Conservation (phyloP, 306 rosid species). For the Cyamopsis tetragonoloba region DNA sequence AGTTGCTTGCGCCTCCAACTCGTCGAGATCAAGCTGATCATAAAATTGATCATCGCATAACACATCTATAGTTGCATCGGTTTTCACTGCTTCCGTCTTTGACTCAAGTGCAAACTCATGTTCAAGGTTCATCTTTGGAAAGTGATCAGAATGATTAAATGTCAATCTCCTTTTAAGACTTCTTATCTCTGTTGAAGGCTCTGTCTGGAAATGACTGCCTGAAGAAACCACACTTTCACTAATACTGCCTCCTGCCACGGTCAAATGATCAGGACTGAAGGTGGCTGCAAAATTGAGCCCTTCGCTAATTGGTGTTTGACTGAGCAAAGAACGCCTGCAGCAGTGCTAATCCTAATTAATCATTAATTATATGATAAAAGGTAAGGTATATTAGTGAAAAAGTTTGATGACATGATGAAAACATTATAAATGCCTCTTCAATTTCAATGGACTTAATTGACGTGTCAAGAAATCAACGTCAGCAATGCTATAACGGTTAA, state of each 20-base stretch:
- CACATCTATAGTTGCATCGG: conserved; percentile 27
- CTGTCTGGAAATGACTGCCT: conserved; percentile 34
- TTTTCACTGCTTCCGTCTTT: conserved; percentile 36
- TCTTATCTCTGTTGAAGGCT: conserved; percentile 34
- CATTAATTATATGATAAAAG: no score
- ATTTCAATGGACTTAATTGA: no score
- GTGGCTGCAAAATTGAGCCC: conserved; percentile 29
- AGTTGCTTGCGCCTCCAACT: conserved; percentile 76
- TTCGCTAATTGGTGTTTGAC: conserved; percentile 62
- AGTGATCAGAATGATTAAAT: conserved; percentile 40
- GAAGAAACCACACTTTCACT: conserved; percentile 46
- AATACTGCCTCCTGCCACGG: conserved; percentile 30
- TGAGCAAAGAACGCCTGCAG: conserved; percentile 92
- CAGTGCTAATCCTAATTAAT: conserved; percentile 24
- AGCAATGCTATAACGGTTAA: no score
- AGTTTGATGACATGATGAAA: neutral
- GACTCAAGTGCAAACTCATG: conserved; percentile 46
- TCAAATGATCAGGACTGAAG: conserved; percentile 41
- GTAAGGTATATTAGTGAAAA: neutral
- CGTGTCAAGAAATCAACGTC: no score
- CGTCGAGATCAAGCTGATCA: conserved; percentile 70
- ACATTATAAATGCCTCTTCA: no score
- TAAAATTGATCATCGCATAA: conserved; percentile 65
- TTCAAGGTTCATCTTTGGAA: conserved; percentile 65
- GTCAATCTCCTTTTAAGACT: conserved; percentile 52